A percentile compares a stretch with the other conserved stretches of the same genome.
phyloP scores from a whole-genome alignment of 2,329 filamentous ascomycete species.

The Macrophomina pseudophaseolina region DNA sequence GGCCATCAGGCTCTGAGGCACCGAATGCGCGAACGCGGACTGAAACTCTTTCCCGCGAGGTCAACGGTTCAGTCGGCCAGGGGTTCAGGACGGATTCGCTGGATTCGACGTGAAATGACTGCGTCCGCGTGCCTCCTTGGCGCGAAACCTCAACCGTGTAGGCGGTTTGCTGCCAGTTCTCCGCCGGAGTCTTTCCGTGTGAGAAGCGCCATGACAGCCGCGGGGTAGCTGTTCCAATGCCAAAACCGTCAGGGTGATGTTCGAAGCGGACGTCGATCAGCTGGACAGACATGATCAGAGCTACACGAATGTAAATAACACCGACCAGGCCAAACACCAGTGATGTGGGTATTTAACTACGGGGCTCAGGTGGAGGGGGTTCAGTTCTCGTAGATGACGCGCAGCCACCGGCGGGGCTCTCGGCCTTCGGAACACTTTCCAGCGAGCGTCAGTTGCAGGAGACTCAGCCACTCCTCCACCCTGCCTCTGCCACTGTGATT shows the following conservation, averaged over 20 bases:
- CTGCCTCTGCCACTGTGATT: no score
- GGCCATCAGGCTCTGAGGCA: background rate
- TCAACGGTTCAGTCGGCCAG: slow-evolving; percentile 49
- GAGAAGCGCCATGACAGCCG: slow-evolving; percentile 55
- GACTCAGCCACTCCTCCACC: background rate
- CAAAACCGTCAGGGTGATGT: slow-evolving; percentile 49
- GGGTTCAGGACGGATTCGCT: slow-evolving; percentile 49
- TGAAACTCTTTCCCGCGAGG: slow-evolving; percentile 35
- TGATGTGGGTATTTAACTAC: background rate
- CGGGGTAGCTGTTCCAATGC: slow-evolving; percentile 52
- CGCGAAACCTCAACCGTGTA: slow-evolving; percentile 52
- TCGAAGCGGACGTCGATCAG: slow-evolving; percentile 46
- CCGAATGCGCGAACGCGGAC: slow-evolving; percentile 40
- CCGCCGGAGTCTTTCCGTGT: slow-evolving; percentile 38
- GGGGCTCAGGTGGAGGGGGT: background rate
- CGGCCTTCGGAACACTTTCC: background rate
- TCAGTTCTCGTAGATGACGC: background rate
- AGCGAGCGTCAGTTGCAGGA: background rate
- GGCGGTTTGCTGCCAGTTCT: slow-evolving; percentile 51
- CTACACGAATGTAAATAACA: no score
- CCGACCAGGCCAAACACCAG: no score
- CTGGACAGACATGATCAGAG: background rate
- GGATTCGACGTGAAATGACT: slow-evolving; percentile 39
- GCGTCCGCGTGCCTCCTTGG: background rate
- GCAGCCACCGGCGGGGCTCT: background rate